Conservation (phyloP, 2,329 filamentous ascomycete genomes). For the Mycosphaerelloides madeirae region DNA sequence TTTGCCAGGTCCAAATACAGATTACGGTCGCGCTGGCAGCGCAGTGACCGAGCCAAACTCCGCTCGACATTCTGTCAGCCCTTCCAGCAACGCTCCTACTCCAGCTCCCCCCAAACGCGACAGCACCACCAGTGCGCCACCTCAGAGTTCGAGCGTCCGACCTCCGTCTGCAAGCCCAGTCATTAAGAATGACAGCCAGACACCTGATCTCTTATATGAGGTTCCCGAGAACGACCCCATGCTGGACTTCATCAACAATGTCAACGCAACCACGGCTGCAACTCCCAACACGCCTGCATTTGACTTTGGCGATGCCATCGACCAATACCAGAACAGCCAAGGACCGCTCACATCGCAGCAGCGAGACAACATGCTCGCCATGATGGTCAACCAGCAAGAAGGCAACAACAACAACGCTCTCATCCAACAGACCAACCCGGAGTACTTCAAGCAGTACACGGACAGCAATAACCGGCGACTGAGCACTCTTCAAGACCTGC, state of each 20-base stretch:
- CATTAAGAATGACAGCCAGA: constrained; percentile 39
- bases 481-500: background rate
- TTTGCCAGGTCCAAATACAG: constrained; percentile 30
- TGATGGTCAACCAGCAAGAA: constrained; percentile 43
- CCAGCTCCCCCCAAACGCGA: constrained; percentile 12
- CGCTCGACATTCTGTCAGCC: constrained; percentile 23
- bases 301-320: constrained; percentile 44
- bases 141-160: constrained; percentile 9
- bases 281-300: constrained; percentile 36
- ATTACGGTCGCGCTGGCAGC: constrained; percentile 27
- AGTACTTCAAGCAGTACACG: background rate
- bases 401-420: constrained; percentile 52
- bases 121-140: constrained; percentile 15
- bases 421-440: constrained; percentile 11
- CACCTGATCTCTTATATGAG: constrained; percentile 32
- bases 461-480: background rate
- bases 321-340: constrained; percentile 43
- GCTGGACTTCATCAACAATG: constrained; percentile 47
- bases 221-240: constrained; percentile 45
- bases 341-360: constrained; percentile 45
- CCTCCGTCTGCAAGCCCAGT: constrained; percentile 26
- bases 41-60: constrained; percentile 26
- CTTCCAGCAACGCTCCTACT: constrained; percentile 19
- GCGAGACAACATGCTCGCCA: constrained; percentile 43
- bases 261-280: constrained; percentile 37